phyloP scores from a whole-genome alignment of 805 yeast species.

The Danielozyma ontarioensis region DNA sequence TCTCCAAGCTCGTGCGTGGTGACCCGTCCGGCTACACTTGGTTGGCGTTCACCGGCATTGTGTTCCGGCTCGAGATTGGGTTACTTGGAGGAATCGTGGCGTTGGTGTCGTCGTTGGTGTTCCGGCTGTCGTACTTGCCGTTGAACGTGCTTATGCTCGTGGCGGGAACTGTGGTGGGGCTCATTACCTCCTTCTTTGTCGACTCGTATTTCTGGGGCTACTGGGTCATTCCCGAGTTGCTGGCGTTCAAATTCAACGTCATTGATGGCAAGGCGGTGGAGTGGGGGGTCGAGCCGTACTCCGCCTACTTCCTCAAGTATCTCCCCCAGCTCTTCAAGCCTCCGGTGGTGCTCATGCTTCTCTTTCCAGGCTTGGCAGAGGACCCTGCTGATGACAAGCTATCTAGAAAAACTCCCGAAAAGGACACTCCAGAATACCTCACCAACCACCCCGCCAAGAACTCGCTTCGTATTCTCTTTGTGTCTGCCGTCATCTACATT shows the following conservation, averaged over 20 bases:
- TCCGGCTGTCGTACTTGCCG: constrained; percentile 41
- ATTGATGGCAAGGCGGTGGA: constrained; percentile 64
- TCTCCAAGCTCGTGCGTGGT: constrained; percentile 48
- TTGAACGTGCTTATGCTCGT: constrained; percentile 31
- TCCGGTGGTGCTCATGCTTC: constrained; percentile 39
- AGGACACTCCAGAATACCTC: constrained; percentile 14
- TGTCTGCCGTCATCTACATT: constrained; percentile 54
- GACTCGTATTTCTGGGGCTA: constrained; percentile 78
- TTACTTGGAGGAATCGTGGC: constrained; percentile 48
- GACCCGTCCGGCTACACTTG: constrained; percentile 44
- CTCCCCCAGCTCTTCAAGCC: constrained; percentile 32
- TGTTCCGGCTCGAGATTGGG: constrained; percentile 70
- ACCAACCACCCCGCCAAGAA: constrained; percentile 24
- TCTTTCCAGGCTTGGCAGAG: constrained; percentile 37
- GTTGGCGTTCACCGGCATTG: constrained; percentile 56
- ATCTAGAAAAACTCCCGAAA: neutral
- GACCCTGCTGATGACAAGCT: constrained; percentile 31
- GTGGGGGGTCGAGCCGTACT: constrained; percentile 84
- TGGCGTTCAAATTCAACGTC: constrained; percentile 70
- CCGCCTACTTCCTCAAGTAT: constrained; percentile 59
- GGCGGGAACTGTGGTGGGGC: constrained; percentile 51
- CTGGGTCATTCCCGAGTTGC: constrained; percentile 65
- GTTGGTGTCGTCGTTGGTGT: constrained; percentile 37
- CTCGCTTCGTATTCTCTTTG: constrained; percentile 40
- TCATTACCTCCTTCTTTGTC: constrained; percentile 39